Evolutionary conservation across 805 yeast species (phyloP).

Genomic region (Wickerhamiella brachini): DNA sequence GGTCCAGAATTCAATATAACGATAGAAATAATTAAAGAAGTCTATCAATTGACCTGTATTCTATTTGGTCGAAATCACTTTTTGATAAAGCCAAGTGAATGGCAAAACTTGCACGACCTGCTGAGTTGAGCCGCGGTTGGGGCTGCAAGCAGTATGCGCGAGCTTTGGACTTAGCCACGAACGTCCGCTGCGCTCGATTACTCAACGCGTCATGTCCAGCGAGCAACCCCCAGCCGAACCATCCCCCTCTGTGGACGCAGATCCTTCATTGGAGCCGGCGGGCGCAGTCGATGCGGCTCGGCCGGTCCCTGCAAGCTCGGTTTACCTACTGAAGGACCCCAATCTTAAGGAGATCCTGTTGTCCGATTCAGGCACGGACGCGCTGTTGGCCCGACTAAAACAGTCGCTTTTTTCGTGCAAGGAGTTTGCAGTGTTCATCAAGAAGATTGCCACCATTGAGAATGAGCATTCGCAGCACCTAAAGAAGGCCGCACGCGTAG

Average conservation of each 20-base stretch:
- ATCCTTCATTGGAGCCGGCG: neutral
- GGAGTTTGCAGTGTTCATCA: slow-evolving; percentile 67
- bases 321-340: slow-evolving; percentile 24
- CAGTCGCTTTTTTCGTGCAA: slow-evolving; percentile 72
- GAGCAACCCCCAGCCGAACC: neutral
- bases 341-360: slow-evolving; percentile 23
- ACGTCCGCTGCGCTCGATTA: neutral
- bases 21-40: too few relatives aligned
- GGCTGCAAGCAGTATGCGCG: too few relatives aligned
- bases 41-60: too few relatives aligned
- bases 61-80: too few relatives aligned
- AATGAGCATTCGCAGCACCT: slow-evolving; percentile 65
- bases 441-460: slow-evolving; percentile 64
- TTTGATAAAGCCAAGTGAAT: too few relatives aligned
- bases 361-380: slow-evolving; percentile 48
- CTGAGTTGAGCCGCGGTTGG: too few relatives aligned
- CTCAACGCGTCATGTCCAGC: neutral
- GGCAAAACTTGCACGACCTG: too few relatives aligned
- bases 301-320: slow-evolving; percentile 14
- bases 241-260: neutral
- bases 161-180: too few relatives aligned
- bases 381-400: slow-evolving; percentile 58
- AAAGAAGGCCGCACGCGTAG: slow-evolving; percentile 51
- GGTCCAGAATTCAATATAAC: too few relatives aligned
- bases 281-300: neutral